Evolutionary conservation across 2,329 filamentous ascomycete genomes (phyloP), one percentile per base, ranked within the genome.

Genomic region (Cercospora sp.): DNA sequence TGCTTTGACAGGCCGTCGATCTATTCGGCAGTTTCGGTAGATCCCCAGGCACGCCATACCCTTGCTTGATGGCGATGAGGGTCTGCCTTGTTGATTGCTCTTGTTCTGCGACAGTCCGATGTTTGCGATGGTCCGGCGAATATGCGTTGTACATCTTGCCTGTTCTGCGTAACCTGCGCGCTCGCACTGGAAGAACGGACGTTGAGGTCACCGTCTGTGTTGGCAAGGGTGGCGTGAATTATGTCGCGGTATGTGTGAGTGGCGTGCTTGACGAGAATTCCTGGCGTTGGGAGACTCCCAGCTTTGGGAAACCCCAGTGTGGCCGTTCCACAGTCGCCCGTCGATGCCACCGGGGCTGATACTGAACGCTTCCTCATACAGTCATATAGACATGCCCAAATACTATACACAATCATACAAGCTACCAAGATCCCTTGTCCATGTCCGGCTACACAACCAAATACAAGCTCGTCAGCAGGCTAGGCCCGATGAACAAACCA

Each of bases 401-500:
- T 28, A 55, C 5, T 28, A 4, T 53, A 28, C 48, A 53, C 48
- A 28, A 53, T 28, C 20, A 26, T 28, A 55, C 48, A 30, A 9
- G n/a, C 10, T 1, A 55, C 16, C 48, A 26, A 12, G 4, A 10
- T 18, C 48, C 5, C 20, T 3, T 28, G 1, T 5, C 48, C 48
- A 30, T 9, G 20, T 28, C 48, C 48, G 8, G 28, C 55, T 67
- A 73, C 42, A 73, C 70, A 28, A 85, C 80, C 60, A 85, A 73
- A 75, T 86, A 86, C 73, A 86, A 75, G 64, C 82, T 82, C 59
- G 83, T 85, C 53, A 86, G 76, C 36, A 92, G 77, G 78, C 90
- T 92, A 1, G 91, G 91, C 0, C 90, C 90, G 2, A 90, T 90
- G 68, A 92, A 91, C n/a, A 94, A 85, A 0, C 91, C 90, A 48